Conservation (phyloP, 495 filamentous ascomycete genomes). For the Neurospora sp. region DNA sequence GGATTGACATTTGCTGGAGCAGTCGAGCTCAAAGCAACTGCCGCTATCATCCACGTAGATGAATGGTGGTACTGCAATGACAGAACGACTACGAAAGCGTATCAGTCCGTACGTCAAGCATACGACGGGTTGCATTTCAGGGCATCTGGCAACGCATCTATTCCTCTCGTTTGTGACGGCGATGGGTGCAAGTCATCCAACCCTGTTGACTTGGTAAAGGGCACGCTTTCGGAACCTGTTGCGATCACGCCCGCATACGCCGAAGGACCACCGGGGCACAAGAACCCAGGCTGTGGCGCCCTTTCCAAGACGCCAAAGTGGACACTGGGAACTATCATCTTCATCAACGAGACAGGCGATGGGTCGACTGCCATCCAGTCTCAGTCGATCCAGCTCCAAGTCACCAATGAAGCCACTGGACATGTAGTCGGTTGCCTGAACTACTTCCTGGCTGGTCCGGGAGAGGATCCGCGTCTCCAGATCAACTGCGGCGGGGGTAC, state of each 20-base stretch:
- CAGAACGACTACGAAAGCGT: conserved; percentile 1
- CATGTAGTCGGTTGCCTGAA: conserved; percentile 20
- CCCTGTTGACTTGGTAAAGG: conserved; percentile 12
- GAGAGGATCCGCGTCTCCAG: neutral
- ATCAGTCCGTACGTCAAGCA: neutral
- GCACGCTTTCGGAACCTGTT: conserved; percentile 9
- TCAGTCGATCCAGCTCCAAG: conserved; percentile 9
- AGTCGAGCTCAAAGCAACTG: neutral
- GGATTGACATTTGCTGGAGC: neutral
- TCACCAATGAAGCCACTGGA: conserved; percentile 15
- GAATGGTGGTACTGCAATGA: conserved; percentile 16
- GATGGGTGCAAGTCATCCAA: neutral
- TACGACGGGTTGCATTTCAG: conserved; percentile 1
- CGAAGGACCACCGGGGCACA: conserved; percentile 10
- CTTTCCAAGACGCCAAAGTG: conserved; percentile 10
- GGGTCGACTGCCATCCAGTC: conserved; percentile 1
- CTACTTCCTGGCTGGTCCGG: neutral
- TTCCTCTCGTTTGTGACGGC: conserved; percentile 2
- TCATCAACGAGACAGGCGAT: conserved; percentile 10
- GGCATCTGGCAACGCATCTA: conserved; percentile 7
- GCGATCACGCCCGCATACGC: conserved; percentile 13
- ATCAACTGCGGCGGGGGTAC: conserved; percentile 9
- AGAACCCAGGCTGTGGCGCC: conserved; percentile 3
- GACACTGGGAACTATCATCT: conserved; percentile 7
- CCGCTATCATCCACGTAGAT: conserved; percentile 3